Base-by-base conservation (phyloP, 179 eudicot species). In the Beta macrorhiza region DNA sequence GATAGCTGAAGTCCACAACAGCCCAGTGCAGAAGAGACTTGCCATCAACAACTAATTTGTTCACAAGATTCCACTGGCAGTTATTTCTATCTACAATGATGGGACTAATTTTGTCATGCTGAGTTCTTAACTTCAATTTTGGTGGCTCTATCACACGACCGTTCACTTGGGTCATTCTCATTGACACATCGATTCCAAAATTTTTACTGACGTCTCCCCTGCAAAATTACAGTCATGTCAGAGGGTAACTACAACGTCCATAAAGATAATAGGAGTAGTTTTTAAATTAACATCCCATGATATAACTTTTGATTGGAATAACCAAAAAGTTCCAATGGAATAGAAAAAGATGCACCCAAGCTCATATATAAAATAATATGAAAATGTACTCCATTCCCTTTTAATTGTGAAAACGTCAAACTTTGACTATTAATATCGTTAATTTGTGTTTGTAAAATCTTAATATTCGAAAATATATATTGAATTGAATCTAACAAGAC, bases 131-230 rank as follows among this genome's bases (percentile, higher is more conserved):
- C 86, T 79, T 93, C 86, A 93, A 67, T 47, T 55, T 62, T 22
- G 93, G 97, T 12, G 93, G 89, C 79, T 42, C 74, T 57, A 93
- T 80, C 12, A 93, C 91, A 42, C 97, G 88, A 52, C 89, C 92
- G 14, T 75, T 63, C 49, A 91, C 95, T 42, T 51, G 52, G 11
- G 95, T 85, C 95, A 93, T 93, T 57, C 83, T 75, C 82, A 49
- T 72, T 29, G 20, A 73, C 20, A 91, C 88, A 29, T 75, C 83
- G 5, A 93, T 77, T 47, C 68, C 88, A 74, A 93, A 91, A 74
- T 82, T 86, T 56, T 63, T 10, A 20, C 81, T 74, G 15, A 89
- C 56, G 6, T 47, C 86, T 44, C 91, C 90, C 62, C 91, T 91
- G 86, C 20, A 80, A 78, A 56, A 73, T 73, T 32, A 67, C 16